A percentile compares a stretch with the other conserved stretches of the same genome.
These are phyloP conservation scores for Stipa capillata DNA, from an alignment of 176 grass and related monocot genomes.

Conservation along the genomic window DNA sequence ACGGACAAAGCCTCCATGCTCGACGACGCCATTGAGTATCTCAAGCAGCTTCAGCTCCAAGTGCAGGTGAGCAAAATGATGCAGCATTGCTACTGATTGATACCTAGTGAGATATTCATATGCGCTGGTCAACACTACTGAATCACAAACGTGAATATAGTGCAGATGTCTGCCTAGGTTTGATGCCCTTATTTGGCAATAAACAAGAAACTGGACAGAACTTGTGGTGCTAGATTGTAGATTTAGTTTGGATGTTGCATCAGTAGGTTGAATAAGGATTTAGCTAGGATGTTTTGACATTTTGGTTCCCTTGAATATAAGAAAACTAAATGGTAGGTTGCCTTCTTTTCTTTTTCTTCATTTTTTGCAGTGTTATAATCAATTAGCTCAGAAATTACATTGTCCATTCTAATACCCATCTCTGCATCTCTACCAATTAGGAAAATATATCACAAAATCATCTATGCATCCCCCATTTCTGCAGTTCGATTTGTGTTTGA, in stretches of 20 bases:
- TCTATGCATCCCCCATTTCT: background rate
- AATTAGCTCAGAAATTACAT: background rate
- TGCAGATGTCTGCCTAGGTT: background rate
- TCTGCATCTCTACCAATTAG: background rate
- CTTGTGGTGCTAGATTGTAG: background rate
- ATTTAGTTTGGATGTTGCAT: background rate
- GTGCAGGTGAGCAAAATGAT: conserved; percentile 55
- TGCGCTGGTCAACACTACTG: background rate
- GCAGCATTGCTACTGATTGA: too few relatives aligned
- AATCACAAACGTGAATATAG: background rate
- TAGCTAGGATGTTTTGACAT: too few relatives aligned
- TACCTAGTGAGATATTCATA: background rate
- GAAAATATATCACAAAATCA: too few relatives aligned
- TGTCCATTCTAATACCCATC: background rate
- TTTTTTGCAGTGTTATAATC: background rate
- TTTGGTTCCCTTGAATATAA: background rate
- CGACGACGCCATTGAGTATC: conserved; percentile 90
- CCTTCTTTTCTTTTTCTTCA: too few relatives aligned
- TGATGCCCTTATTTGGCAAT: background rate
- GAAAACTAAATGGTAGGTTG: background rate
- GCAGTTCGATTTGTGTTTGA: background rate
- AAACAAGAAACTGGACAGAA: background rate
- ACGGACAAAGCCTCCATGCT: conserved; percentile 97
- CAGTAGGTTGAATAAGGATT: background rate
- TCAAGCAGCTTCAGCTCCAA: conserved; percentile 96